phyloP scores from a whole-genome alignment of 164 flowering plant species.

The Malania oleifera region DNA sequence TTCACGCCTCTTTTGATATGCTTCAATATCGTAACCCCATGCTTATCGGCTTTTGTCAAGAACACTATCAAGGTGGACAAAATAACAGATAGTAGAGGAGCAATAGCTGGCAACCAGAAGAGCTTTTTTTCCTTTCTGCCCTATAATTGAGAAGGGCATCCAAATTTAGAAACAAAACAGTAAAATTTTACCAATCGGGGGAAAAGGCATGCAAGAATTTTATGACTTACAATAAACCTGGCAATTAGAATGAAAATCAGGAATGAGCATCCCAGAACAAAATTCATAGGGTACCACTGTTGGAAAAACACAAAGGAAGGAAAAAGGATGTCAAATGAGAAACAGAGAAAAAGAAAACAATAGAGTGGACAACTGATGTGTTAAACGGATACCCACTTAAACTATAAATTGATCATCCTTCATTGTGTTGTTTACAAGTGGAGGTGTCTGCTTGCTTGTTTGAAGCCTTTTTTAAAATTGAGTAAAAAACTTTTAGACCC shows the following conservation, averaged over 20 bases:
- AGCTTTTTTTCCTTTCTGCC: slow-evolving; percentile 68
- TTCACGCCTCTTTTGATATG: slow-evolving; percentile 70
- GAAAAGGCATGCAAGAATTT: neutral
- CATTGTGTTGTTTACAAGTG: no score
- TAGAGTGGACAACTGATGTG: no score
- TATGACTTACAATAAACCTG: slow-evolving; percentile 56
- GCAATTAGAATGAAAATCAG: slow-evolving; percentile 63
- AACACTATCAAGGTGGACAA: slow-evolving; percentile 64
- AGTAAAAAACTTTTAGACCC: no score
- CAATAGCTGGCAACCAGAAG: slow-evolving; percentile 85
- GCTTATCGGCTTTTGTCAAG: slow-evolving; percentile 58
- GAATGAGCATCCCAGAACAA: slow-evolving; percentile 64
- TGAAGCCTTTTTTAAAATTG: no score
- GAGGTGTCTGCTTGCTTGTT: no score
- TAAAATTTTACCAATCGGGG: neutral
- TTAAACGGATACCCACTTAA: no score
- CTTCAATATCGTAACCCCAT: slow-evolving; percentile 68
- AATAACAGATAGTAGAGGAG: slow-evolving; percentile 69
- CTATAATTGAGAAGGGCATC: slow-evolving; percentile 20
- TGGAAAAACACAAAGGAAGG: neutral
- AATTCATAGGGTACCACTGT: slow-evolving; percentile 68
- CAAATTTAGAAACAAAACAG: neutral
- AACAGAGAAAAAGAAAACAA: neutral
- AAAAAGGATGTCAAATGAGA: neutral
- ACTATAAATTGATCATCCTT: no score